phyloP scores from a whole-genome alignment of 2,329 filamentous ascomycete genomes.

The Aspergillus fructus region DNA sequence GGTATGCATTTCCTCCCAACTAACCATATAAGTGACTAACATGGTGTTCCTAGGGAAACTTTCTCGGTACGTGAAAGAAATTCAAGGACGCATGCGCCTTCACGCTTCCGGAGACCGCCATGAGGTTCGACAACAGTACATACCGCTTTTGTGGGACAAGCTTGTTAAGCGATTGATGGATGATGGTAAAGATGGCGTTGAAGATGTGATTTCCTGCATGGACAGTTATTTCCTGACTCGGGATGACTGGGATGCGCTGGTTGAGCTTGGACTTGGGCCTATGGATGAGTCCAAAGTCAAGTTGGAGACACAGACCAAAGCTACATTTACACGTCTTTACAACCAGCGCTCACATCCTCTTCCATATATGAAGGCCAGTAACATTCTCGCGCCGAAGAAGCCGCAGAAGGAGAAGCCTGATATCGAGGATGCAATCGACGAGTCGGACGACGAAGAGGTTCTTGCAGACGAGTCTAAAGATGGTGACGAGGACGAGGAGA shows the following conservation, averaged over 20 bases:
- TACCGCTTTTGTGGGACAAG: conserved; percentile 82
- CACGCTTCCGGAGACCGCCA: conserved; percentile 86
- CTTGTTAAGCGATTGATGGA: conserved; percentile 71
- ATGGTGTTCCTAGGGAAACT: conserved; percentile 54
- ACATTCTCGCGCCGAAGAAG: conserved; percentile 70
- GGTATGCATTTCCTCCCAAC: conserved; percentile 50
- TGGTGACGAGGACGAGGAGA: conserved; percentile 70
- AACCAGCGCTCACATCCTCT: conserved; percentile 83
- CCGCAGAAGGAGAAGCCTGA: conserved; percentile 76
- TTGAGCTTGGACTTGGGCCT: conserved; percentile 84
- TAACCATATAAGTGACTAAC: conserved; percentile 5
- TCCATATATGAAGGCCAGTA: conserved; percentile 93
- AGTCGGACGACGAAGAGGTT: conserved; percentile 73
- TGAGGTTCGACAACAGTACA: conserved; percentile 90
- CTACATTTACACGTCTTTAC: conserved; percentile 87
- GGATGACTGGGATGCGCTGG: conserved; percentile 90
- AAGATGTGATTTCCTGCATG: conserved; percentile 89
- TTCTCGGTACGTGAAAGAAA: conserved; percentile 80
- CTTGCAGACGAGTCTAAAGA: conserved; percentile 55
- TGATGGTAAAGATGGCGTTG: conserved; percentile 79
- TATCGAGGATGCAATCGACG: conserved; percentile 92
- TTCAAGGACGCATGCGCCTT: conserved; percentile 95
- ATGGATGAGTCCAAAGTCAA: conserved; percentile 74
- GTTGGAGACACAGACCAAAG: conserved; percentile 82
- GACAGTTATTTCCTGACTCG: conserved; percentile 93